Base-by-base conservation (phyloP, 225 moss, liverwort and hornwort species). In the Thuidium tamariscinum region DNA sequence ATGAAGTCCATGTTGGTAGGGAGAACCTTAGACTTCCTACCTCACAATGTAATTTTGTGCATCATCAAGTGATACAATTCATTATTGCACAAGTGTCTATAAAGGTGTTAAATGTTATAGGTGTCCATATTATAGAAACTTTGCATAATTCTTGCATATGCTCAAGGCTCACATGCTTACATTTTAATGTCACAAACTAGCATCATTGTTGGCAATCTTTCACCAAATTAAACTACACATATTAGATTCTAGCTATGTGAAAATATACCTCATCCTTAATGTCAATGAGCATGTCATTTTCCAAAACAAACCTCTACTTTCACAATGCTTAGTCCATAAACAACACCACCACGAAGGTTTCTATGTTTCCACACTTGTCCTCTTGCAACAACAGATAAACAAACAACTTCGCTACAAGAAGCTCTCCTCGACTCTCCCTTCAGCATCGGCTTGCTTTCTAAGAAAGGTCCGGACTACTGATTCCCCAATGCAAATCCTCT, bases 391-490 rank as follows among this genome's bases (percentile, higher is more conserved):
- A 15, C 42, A 1, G 5, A 5, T 44, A 5, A 71, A 71, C 71
- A 16, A 29, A 16, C 3, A 46, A 26, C 6, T 10, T 37, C 10
- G 29, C 30, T 46, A 6, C 18, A 18, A 46, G 18, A 46, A 3
- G 6, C 46, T 29, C 18, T 46, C 11, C n/a, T n/a, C n/a, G n/a
- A n/a, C n/a, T n/a, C n/a, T 46, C 0, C 46, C 3, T 46, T 5
- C 2, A 0, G 16, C 27, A 44, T 0, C 5, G 2, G 5, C 44
- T 70, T 5, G 5, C 27, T 5, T 70, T 70, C 5, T 5, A 0
- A 68, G 4, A 8, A 26, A 41, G 14, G 13, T 8, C 8, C 1
- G 4, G 2, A 39, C 25, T 39, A 25, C 25, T 42, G n/a, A n/a
- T n/a, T n/a, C n/a, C n/a, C n/a, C n/a, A n/a, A n/a, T n/a, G n/a